A percentile compares a stretch with the other conserved stretches of the same genome.
Conservation (phyloP, 257 asterid genomes). For the Gentiana dahurica region DNA sequence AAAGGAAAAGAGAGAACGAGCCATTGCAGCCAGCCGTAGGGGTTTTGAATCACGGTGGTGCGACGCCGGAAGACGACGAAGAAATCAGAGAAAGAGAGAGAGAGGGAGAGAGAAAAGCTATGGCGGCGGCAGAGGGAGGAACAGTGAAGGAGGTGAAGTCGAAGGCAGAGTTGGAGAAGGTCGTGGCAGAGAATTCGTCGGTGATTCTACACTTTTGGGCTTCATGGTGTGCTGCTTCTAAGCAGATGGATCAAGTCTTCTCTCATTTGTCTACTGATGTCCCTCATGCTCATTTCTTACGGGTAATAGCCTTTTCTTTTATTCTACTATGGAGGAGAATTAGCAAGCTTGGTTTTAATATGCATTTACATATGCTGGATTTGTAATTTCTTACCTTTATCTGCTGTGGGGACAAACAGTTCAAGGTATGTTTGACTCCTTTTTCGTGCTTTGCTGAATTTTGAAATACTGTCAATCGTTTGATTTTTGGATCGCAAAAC, state of each 20-base stretch:
- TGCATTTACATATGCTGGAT: too few species aligned
- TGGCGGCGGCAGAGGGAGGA: conserved; percentile 46
- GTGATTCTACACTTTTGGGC: conserved; percentile 92
- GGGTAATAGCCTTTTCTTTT: conserved; percentile 28
- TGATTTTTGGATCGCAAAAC: too few species aligned
- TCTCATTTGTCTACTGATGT: conserved; percentile 87
- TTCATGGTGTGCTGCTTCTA: conserved; percentile 96
- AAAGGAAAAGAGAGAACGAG: too few species aligned
- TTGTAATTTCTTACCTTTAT: too few species aligned
- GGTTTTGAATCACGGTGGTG: too few species aligned
- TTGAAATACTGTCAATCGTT: too few species aligned
- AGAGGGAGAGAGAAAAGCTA: background rate
- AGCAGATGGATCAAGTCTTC: conserved; percentile 98
- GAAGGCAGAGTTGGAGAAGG: conserved; percentile 54
- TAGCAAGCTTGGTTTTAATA: too few species aligned
- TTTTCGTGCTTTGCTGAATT: too few species aligned
- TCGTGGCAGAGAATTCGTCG: conserved; percentile 35
- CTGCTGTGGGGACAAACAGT: too few species aligned
- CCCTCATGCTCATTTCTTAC: conserved; percentile 79
- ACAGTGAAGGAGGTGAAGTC: conserved; percentile 78
- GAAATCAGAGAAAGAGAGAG: background rate
- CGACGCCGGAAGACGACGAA: too few species aligned
- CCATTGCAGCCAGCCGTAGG: too few species aligned
- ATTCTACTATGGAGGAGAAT: background rate
- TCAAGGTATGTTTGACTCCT: too few species aligned